Conservation (phyloP, 352 stramenopile species). For the Thraustochytrium sp. region DNA sequence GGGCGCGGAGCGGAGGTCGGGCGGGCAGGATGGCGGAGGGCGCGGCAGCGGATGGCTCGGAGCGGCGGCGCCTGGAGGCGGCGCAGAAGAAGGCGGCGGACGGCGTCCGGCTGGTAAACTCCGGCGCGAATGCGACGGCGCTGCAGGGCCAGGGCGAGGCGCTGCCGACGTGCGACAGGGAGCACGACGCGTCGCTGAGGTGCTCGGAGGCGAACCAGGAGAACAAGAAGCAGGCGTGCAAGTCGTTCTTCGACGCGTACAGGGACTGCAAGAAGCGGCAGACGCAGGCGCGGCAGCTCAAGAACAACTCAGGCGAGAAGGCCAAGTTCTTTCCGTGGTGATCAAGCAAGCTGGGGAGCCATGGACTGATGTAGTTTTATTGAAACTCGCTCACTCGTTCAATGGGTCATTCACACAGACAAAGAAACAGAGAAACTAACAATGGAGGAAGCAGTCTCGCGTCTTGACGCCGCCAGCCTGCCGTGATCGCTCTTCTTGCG, state of each 20-base stretch:
- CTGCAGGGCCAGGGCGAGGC: not conserved
- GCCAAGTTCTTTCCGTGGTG: not conserved
- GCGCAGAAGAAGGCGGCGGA: not conserved
- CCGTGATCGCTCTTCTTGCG: not conserved
- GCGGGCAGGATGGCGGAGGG: too few species aligned
- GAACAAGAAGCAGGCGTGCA: slow-evolving; percentile 4
- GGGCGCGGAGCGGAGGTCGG: too few species aligned
- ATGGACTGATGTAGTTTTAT: too few species aligned
- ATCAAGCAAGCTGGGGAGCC: too few species aligned
- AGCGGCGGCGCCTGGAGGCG: not conserved
- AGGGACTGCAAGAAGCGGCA: slow-evolving; percentile 10
- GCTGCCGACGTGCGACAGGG: not conserved
- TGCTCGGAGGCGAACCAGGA: slow-evolving; percentile 40
- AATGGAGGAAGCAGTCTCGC: too few species aligned
- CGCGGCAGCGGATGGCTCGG: too few species aligned
- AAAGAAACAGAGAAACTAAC: too few species aligned
- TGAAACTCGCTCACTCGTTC: too few species aligned
- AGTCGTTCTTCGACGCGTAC: slow-evolving; percentile 16
- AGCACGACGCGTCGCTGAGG: not conserved
- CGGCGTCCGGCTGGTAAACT: not conserved
- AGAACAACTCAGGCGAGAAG: slow-evolving; percentile 10
- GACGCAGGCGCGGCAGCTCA: not conserved
- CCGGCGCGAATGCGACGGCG: not conserved
- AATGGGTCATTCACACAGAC: too few species aligned
- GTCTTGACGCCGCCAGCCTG: too few species aligned